These are phyloP conservation scores for Selaginella tamariscina DNA, from an alignment of 75 land plant genomes.

Conservation along the genomic window DNA sequence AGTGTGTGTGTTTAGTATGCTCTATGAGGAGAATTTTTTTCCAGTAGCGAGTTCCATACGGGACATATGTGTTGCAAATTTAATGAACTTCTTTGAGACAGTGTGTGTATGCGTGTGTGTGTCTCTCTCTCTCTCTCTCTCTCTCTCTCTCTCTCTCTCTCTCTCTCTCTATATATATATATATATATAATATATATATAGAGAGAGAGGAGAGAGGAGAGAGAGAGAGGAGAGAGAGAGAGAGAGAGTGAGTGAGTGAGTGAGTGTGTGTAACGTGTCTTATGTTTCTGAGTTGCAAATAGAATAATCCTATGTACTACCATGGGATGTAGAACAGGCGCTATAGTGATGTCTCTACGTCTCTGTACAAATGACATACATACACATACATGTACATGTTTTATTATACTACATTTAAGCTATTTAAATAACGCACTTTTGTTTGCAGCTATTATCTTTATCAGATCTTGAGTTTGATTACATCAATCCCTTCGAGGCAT, in stretches of 20 bases:
- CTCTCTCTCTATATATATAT: too few relatives aligned
- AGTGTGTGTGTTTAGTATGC: too few relatives aligned
- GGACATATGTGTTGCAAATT: not conserved
- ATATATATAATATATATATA: too few relatives aligned
- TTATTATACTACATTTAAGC: not conserved
- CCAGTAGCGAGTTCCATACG: not conserved
- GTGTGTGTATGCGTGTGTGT: too few relatives aligned
- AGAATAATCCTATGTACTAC: not conserved
- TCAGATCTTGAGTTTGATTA: conserved; percentile 69
- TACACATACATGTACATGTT: not conserved
- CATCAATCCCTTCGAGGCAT: conserved; percentile 76
- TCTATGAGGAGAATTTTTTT: too few relatives aligned
- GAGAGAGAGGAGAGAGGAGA: too few relatives aligned
- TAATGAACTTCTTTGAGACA: not conserved
- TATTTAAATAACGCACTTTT: not conserved
- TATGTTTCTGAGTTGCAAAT: not conserved
- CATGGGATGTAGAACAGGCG: not conserved
- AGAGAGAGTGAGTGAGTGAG: not conserved
- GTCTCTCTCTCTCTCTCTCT: too few relatives aligned
- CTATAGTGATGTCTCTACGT: not conserved
- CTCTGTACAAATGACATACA: not conserved
- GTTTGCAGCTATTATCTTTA: conserved; percentile 57
- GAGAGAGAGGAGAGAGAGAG: too few relatives aligned
- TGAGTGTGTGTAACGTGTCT: not conserved
- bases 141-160: too few relatives aligned